Evolutionary conservation across 2,329 filamentous ascomycete genomes (phyloP), one percentile per base, ranked within the genome.

Genomic region (Purpureocillium takamizusanense): DNA sequence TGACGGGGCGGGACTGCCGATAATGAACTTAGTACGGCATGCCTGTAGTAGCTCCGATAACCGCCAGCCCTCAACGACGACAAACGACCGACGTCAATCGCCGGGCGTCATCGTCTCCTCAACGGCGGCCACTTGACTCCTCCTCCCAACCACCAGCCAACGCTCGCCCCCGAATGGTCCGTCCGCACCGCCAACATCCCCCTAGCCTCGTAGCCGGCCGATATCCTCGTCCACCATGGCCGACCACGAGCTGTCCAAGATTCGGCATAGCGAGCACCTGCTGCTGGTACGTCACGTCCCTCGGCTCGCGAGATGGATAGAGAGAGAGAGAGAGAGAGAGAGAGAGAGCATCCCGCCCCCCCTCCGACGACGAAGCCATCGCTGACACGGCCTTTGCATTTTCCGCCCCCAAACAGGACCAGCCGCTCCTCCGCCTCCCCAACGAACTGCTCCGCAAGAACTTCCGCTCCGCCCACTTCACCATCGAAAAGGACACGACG

Each of bases 381-480:
- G 36, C 36, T 28, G 15, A 28, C 38, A 35, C 16, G n/a, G n/a
- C 23, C 11, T 14, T 28, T 12, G 28, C 28, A 13, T 16, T 12
- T 31, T 33, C 9, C 15, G 5, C 29, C 11, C 11, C 18, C 23
- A 11, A 33, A 16, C 47, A 90, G 88, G 92, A 98, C 56, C 90
- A 97, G 74, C 84, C 90, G 4, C 83, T 97, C 48, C 79, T 98
- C 49, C 87, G 89, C 27, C 78, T 97, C 16, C 92, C 92, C 14
- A 83, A 90, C 62, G 92, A 97, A 59, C 83, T 95, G 41, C 81
- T 94, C 16, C 83, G 88, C 40, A 90, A 92, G 60, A 97, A 94
- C 65, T 94, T 97, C 65, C 92, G 94, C 53, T 79, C 82, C 4
- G 84, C 84, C 32, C 85, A 88, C 57, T 80, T 83, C 54, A 70